phyloP scores from a whole-genome alignment of 108 stramenopile species.

The Pseudonitzschia multiseries region DNA sequence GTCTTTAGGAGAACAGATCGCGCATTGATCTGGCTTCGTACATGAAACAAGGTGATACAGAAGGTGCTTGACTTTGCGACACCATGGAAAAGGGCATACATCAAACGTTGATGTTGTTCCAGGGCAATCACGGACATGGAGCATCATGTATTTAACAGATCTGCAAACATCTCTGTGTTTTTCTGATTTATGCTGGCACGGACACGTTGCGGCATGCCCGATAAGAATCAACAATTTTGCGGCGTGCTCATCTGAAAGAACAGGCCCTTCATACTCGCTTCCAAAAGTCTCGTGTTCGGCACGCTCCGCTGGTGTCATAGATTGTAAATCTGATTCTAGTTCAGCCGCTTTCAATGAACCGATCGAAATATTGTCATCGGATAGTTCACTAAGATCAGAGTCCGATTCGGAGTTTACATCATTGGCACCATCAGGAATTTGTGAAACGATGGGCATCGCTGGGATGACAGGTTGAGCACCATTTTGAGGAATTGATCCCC shows the following conservation, averaged over 20 bases:
- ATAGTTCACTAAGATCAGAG: slow-evolving; percentile 63
- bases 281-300: slow-evolving; percentile 81
- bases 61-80: slow-evolving; percentile 86
- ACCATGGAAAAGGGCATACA: slow-evolving; percentile 94
- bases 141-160: slow-evolving; percentile 86
- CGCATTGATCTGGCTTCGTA: slow-evolving; percentile 45
- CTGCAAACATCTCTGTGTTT: slow-evolving; percentile 79
- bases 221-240: slow-evolving; percentile 72
- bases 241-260: slow-evolving; percentile 60
- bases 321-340: slow-evolving; percentile 45
- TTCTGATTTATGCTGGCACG: slow-evolving; percentile 58
- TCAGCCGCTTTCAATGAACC: slow-evolving; percentile 57
- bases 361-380: slow-evolving; percentile 52
- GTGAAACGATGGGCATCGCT: slow-evolving; percentile 22
- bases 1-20: slow-evolving; percentile 59
- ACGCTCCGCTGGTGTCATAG: slow-evolving; percentile 57
- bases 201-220: slow-evolving; percentile 78
- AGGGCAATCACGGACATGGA: slow-evolving; percentile 90
- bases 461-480: slow-evolving; percentile 1
- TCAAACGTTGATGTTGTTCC: slow-evolving; percentile 77
- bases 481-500: neutral
- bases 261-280: slow-evolving; percentile 67
- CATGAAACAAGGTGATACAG: slow-evolving; percentile 85
- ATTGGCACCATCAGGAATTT: slow-evolving; percentile 13
- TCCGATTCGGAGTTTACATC: slow-evolving; percentile 41